Base-by-base conservation (phyloP, 305 asterid species). In the Solanum hybrid region DNA sequence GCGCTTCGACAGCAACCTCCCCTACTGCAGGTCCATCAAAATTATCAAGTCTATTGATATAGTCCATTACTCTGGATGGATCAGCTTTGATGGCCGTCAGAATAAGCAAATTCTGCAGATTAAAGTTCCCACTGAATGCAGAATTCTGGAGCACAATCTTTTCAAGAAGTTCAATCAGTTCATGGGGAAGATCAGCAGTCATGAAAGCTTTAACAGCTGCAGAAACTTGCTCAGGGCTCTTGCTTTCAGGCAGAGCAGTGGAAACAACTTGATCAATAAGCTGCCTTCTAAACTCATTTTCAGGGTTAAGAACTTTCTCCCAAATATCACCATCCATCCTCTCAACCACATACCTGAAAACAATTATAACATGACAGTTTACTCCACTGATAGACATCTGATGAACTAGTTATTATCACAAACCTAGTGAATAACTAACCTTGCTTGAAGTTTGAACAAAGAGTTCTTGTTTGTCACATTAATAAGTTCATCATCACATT, bases 131-230 rank as follows among this genome's bases (percentile, higher is more conserved):
- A 89, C 98, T 98, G 93, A 98, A 98, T 10, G 99, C 98, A 40
- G 99, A 98, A 92, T 96, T 98, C 90, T 98, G 99, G 88, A 98
- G 98, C 69, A 98, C 99, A 35, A 98, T 98, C 95, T 98, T 98
- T 91, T 98, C 99, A 91, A 98, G 99, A 92, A 98, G 94, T 93
- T 98, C 99, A 90, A 98, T 98, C 84, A 98, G 94, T 90, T 98
- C 99, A 88, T 98, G 99, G 29, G 99, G 99, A 86, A 98, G 99
- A 93, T 98, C 99, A 85, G 99, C 99, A 36, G 99, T 95, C 99
- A 98, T 98, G 92, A 98, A 98, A 6, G 99, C 99, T 91, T 98
- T 98, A 88, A 98, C 99, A 91, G 99, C 99, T 22, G 99, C 99
- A 91, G 99, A 98, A 90, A 98, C 99, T 94, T 98, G 99, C 91